Evolutionary conservation across 148 eudicot genomes (phyloP).

Genomic region (Rhododendron vialii): DNA sequence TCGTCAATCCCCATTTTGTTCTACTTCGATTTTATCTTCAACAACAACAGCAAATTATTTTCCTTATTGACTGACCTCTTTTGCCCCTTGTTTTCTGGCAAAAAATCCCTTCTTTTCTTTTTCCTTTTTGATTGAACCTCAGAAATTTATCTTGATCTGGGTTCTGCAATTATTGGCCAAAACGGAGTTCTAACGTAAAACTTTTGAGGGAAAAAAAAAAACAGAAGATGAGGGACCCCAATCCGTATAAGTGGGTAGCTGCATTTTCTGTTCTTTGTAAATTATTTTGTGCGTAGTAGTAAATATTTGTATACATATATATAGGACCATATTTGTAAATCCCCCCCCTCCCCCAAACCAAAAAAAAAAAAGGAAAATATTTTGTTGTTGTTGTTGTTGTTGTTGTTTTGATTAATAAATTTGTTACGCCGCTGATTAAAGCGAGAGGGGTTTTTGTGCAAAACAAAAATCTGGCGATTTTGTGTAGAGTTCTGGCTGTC

Average conservation of each 20-base stretch:
- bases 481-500: constrained; percentile 42
- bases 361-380: background rate
- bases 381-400: constrained; percentile 9
- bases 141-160: constrained; percentile 23
- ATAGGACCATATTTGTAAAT: background rate
- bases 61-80: constrained; percentile 13
- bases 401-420: background rate
- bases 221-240: constrained; percentile 45
- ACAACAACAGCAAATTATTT: constrained; percentile 3
- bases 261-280: constrained; percentile 15
- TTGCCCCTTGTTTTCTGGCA: constrained; percentile 30
- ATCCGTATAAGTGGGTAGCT: constrained; percentile 29
- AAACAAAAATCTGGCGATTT: constrained; percentile 60
- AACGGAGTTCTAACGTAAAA: constrained; percentile 18
- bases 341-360: background rate
- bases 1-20: background rate
- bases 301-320: constrained; percentile 5
- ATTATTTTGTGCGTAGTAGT: constrained; percentile 22
- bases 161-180: constrained; percentile 12
- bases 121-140: constrained; percentile 27
- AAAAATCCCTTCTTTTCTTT: constrained; percentile 9
- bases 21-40: background rate
- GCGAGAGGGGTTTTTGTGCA: constrained; percentile 19
- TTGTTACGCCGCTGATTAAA: constrained; percentile 5
- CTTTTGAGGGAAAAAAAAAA: background rate